Base-by-base conservation (phyloP, 805 yeast genomes). In the Metschnikowia hibisci region DNA sequence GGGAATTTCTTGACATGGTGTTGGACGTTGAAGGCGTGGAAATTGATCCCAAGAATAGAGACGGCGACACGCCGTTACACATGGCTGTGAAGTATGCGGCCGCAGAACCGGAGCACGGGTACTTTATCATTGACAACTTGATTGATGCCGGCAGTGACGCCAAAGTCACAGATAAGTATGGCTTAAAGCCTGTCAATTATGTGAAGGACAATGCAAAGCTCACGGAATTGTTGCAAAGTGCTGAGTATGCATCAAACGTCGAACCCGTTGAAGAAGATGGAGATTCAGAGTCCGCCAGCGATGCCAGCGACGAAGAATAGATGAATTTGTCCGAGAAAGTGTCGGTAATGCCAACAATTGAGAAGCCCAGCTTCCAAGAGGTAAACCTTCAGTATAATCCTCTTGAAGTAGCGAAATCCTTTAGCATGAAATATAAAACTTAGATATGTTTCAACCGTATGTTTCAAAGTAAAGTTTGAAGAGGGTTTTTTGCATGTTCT, bases 91-190 rank as follows among this genome's bases (percentile, higher is more conserved):
- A 76, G 47, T 91, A 85, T 61, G 74, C 90, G 11, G 69, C 71
- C 35, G 81, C 80, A 20, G 96, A 91, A 57, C 87, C 93, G 0
- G 96, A 87, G 46, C 89, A 84, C 62, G 96, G 96, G 0, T 67
- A 73, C 18, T 87, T 82, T 52, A 71, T 89, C 27, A 79, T 82
- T 10, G 95, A 87, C 56, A 84, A 83, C 60, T 74, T 93, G 48
- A 69, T 93, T 32, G 96, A 90, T 56, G 96, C 95, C 23, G 98
- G 99, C 3, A 82, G 93, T 1, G 93, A 90, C 63, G 87, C 95
- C 2, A 71, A 67, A 39, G 57, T 66, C 31, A 52, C 52, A 18
- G 71, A 69, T 51, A 56, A 47, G 20, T 69, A 73, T 31, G 87
- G 87, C 18, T 75, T 82, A 54, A 86, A 78, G 53, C 95, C 98